Base-by-base conservation (phyloP, 179 eudicot genomes). In the Silene vulgaris region DNA sequence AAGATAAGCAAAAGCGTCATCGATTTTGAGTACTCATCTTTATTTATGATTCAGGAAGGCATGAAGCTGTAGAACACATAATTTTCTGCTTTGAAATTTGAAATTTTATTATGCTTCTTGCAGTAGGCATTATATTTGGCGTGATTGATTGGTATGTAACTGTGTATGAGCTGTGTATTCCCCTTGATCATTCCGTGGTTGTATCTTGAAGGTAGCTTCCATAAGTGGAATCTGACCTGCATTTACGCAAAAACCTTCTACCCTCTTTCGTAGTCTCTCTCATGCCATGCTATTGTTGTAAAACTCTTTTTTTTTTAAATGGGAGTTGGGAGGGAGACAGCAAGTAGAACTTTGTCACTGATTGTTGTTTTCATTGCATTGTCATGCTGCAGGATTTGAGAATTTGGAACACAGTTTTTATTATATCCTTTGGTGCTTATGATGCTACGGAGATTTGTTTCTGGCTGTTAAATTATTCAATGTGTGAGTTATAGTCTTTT, bases 261-360 rank as follows among this genome's bases (percentile, higher is more conserved):
- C 23, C 13, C 28, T 40, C 56, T 37, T 21, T 21, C 1, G 1
- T 28, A 13, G 54, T n/a, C 52, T 68, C 56, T 68, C 28, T 29
- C 29, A 37, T 40, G 23, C 29, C 7, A 68, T 71, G 40, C 21
- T 52, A 50, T 71, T 52, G 43, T 16, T 28, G 63, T 71, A 71
- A 71, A 71, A 71, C 12, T 52, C 12, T 3, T 2, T 16, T 43
- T 43, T 29, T 43, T 62, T 30, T 65, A n/a, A 26, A 17, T 1
- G 48, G 37, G 26, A n/a, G 14, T n/a, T 9, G 63, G 74, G 43
- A 71, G 5, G 63, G 8, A 71, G 74, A 56, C 74, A 71, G 74
- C 20, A 29, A 50, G 21, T 52, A 71, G 62, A 71, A 23, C 20
- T 60, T 63, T 17, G 21, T 69, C 62, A 48, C 50, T n/a, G 66